Percentiles rank a stretch among this genome's conserved stretches.
These are phyloP conservation scores for Camellia japonica DNA, from an alignment of 148 eudicot genomes.

Conservation along the genomic window DNA sequence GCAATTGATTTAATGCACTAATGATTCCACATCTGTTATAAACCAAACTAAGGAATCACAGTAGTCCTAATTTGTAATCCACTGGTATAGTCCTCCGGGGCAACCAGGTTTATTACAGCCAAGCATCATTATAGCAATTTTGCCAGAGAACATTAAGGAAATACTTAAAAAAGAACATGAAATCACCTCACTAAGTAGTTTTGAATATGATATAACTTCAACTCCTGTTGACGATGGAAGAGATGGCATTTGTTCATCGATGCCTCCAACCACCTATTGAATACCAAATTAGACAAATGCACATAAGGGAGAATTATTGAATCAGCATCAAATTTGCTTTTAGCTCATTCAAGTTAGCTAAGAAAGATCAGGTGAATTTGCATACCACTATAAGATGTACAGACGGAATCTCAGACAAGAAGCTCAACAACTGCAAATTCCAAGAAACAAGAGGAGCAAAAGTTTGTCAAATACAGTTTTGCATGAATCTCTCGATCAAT, in stretches of 20 bases:
- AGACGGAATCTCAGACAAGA: conserved; percentile 81
- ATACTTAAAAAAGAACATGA: neutral
- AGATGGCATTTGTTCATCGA: conserved; percentile 73
- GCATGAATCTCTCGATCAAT: neutral
- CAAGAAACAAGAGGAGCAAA: neutral
- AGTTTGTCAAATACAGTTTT: conserved; percentile 1
- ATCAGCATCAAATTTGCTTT: neutral
- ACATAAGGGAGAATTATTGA: neutral
- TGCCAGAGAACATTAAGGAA: neutral
- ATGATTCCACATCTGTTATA: neutral
- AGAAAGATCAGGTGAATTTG: conserved; percentile 1
- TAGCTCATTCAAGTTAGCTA: conserved; percentile 5
- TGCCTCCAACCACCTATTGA: conserved; percentile 81
- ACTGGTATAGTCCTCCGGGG: neutral
- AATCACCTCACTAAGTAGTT: conserved; percentile 65
- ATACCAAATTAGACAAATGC: neutral
- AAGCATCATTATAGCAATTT: neutral
- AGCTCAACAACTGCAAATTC: conserved; percentile 74
- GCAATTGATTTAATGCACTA: neutral
- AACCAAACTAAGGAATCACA: neutral
- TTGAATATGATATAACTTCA: conserved; percentile 68
- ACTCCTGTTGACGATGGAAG: conserved; percentile 66
- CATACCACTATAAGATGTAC: conserved; percentile 88
- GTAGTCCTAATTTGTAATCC: neutral
- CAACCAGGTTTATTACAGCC: neutral